Evolutionary conservation across 1,139 yeast species (phyloP).

Genomic region (Suhomyces terraborum): DNA sequence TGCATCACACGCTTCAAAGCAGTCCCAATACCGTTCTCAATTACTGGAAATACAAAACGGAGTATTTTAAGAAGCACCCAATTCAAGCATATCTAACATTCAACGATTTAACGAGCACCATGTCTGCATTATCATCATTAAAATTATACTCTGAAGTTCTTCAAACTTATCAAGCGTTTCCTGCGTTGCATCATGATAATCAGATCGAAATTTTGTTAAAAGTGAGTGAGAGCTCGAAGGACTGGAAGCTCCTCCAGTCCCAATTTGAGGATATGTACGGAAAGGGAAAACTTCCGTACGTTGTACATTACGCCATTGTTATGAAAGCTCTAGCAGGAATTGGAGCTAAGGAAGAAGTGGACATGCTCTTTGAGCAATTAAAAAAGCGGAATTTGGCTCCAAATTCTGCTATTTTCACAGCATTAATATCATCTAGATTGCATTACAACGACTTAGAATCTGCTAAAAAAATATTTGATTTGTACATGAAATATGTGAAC

Average conservation of each 20-base stretch:
- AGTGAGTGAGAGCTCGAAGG: constrained; percentile 53
- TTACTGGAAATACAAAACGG: constrained; percentile 31
- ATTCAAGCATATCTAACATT: constrained; percentile 2
- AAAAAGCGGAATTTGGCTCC: constrained; percentile 51
- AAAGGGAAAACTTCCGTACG: constrained; percentile 55
- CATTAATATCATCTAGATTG: constrained; percentile 52
- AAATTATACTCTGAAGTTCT: constrained; percentile 29
- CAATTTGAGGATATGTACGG: constrained; percentile 66
- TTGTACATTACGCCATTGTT: constrained; percentile 62
- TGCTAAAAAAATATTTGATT: constrained; percentile 31
- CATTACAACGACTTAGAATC: constrained; percentile 47
- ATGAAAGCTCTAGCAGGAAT: constrained; percentile 62
- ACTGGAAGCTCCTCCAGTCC: constrained; percentile 62
- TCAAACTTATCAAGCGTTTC: constrained; percentile 26
- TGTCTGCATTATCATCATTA: constrained; percentile 31
- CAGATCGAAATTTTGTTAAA: constrained; percentile 49
- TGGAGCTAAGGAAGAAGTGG: constrained; percentile 58
- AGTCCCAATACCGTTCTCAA: constrained; percentile 26
- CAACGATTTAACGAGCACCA: constrained; percentile 32
- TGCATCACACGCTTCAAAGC: constrained; percentile 20
- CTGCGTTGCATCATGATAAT: constrained; percentile 34
- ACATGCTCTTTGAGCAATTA: constrained; percentile 52
- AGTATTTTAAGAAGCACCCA: neutral
- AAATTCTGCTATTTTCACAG: constrained; percentile 45
- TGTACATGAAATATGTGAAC: constrained; percentile 20